Evolutionary conservation across 2,329 filamentous ascomycete genomes (phyloP).

Genomic region (Xylariaceae sp.): DNA sequence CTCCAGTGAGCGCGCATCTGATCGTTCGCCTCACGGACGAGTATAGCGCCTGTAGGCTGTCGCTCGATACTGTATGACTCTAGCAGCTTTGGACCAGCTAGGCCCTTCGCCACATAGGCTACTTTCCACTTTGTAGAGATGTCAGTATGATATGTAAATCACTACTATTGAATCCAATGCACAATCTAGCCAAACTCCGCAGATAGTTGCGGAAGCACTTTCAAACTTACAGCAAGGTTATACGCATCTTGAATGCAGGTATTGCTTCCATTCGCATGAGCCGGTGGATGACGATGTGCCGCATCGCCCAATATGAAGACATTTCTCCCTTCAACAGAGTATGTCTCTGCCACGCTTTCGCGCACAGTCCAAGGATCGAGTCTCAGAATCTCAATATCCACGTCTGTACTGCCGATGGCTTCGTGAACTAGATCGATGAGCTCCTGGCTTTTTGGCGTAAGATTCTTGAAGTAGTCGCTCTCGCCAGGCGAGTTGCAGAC

Average conservation of each 20-base stretch:
- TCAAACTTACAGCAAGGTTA: constrained; percentile 42
- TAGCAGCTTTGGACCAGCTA: constrained; percentile 38
- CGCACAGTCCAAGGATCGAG: constrained; percentile 60
- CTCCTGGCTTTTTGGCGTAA: constrained; percentile 11
- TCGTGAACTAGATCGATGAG: constrained; percentile 29
- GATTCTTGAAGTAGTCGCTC: constrained; percentile 9
- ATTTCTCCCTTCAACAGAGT: constrained; percentile 48
- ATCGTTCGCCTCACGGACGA: constrained; percentile 55
- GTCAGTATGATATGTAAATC: too few relatives aligned
- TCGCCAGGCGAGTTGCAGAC: constrained; percentile 39
- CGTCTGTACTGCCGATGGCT: constrained; percentile 47
- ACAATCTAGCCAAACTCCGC: too few relatives aligned
- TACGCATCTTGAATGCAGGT: constrained; percentile 58
- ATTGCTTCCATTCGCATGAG: constrained; percentile 56
- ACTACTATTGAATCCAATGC: too few relatives aligned
- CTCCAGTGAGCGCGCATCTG: constrained; percentile 50
- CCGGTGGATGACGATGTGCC: constrained; percentile 56
- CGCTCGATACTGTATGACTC: constrained; percentile 45
- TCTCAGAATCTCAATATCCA: constrained; percentile 49
- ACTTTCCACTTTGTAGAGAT: constrained; percentile 45
- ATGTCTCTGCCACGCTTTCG: constrained; percentile 58
- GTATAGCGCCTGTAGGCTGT: constrained; percentile 46
- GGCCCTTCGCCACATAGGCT: constrained; percentile 43
- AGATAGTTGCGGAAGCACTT: not conserved
- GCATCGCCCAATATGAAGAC: constrained; percentile 56